A percentile compares a stretch with the other conserved stretches of the same genome.
phyloP scores from a whole-genome alignment of 1,139 yeast genomes.

The Saccharomyces hybrid region DNA sequence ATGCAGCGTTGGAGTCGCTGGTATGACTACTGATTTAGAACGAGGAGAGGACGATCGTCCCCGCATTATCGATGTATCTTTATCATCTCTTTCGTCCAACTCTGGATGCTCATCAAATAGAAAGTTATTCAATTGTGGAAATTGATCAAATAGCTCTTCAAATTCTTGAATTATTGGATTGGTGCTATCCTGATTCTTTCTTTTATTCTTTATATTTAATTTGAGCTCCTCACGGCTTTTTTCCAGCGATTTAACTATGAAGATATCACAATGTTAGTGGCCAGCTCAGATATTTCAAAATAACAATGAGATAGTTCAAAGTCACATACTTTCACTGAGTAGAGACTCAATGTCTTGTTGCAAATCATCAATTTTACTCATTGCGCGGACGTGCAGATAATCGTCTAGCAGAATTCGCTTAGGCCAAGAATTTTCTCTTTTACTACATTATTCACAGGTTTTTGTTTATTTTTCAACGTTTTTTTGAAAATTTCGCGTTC shows the following conservation, averaged over 20 bases:
- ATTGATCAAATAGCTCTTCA: conserved; percentile 15
- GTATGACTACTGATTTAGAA: background rate
- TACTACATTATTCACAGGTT: background rate
- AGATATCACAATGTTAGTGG: conserved; percentile 1
- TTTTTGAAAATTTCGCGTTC: background rate
- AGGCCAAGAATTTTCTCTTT: background rate
- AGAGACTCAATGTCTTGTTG: conserved; percentile 28
- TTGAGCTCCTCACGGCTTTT: conserved; percentile 11
- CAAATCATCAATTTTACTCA: conserved; percentile 18
- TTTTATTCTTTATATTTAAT: conserved; percentile 5
- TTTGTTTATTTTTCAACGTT: background rate
- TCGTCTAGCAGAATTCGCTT: background rate
- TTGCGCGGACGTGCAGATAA: background rate
- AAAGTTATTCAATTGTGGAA: conserved; percentile 21
- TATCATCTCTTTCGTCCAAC: conserved; percentile 4
- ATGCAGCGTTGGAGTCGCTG: background rate
- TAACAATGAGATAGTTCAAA: background rate
- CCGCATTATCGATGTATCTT: background rate
- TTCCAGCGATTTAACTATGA: conserved; percentile 10
- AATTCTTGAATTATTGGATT: conserved; percentile 17
- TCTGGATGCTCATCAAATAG: conserved; percentile 8
- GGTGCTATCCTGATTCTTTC: conserved; percentile 4
- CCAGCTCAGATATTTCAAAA: background rate
- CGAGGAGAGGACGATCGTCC: background rate
- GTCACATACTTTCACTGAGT: conserved; percentile 15